Percentiles rank a stretch among this genome's conserved stretches.
phyloP scores from a whole-genome alignment of 805 yeast species.

The Hanseniaspora pseudoguilliermondii region DNA sequence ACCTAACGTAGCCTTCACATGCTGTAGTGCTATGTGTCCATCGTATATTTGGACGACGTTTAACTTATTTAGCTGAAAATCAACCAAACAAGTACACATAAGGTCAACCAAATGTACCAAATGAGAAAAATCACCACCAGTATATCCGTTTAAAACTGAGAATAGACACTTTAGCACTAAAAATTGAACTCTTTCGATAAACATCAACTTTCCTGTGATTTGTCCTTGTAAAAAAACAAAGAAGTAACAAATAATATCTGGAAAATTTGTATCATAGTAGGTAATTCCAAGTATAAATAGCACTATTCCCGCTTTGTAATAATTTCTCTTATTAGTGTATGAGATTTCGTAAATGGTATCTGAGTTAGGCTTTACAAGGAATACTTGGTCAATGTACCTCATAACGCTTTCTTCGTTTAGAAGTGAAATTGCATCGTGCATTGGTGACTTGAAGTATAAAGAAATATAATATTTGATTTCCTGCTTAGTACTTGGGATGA shows the following conservation, averaged over 20 bases:
- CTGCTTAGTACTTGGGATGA: slow-evolving; percentile 19
- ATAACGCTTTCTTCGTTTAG: slow-evolving; percentile 4
- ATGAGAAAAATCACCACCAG: slow-evolving; percentile 23
- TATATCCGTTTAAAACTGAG: slow-evolving; percentile 7
- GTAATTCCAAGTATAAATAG: slow-evolving; percentile 18
- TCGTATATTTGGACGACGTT: slow-evolving; percentile 17
- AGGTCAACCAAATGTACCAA: slow-evolving; percentile 14
- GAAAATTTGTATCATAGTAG: slow-evolving; percentile 15
- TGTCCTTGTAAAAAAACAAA: slow-evolving; percentile 21
- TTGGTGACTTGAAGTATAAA: slow-evolving; percentile 20
- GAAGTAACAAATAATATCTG: slow-evolving; percentile 18
- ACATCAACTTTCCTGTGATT: slow-evolving; percentile 21
- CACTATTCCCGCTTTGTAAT: slow-evolving; percentile 23
- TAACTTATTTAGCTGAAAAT: slow-evolving; percentile 20
- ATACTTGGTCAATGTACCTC: slow-evolving; percentile 13
- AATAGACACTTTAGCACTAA: slow-evolving; percentile 19
- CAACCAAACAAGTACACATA: slow-evolving; percentile 17
- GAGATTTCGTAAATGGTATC: not conserved
- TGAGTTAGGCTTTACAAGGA: slow-evolving; percentile 11
- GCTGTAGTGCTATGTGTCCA: slow-evolving; percentile 12
- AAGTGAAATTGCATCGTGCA: slow-evolving; percentile 15
- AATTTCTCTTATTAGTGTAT: slow-evolving; percentile 18
- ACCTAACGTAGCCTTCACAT: slow-evolving; percentile 5
- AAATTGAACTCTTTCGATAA: slow-evolving; percentile 23
- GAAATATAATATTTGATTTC: slow-evolving; percentile 13